A percentile compares a stretch with the other conserved stretches of the same genome.
Evolutionary conservation across 306 rosid genomes (phyloP).

Genomic region (Castanospermum australe): DNA sequence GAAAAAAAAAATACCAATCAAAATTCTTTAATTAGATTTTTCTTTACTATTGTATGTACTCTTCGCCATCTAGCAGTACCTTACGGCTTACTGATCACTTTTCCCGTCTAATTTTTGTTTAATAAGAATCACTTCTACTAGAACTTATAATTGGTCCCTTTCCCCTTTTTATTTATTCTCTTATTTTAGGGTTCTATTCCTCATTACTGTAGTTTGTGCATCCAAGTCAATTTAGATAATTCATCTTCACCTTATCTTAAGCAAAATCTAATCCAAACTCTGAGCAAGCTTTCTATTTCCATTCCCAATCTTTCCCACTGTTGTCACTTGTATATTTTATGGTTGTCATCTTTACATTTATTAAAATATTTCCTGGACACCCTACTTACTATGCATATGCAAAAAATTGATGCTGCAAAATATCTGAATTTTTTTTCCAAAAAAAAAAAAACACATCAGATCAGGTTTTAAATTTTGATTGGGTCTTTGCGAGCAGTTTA

Average conservation of each 20-base stretch:
- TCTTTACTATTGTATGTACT: neutral
- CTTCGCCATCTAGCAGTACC: neutral
- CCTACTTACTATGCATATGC: neutral
- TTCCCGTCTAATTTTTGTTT: neutral
- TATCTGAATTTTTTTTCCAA: neutral
- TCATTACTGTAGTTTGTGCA: neutral
- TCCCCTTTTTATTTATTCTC: neutral
- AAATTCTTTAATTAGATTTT: neutral
- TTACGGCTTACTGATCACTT: neutral
- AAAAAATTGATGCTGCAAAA: neutral
- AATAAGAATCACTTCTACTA: slow-evolving; percentile 14
- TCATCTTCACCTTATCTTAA: slow-evolving; percentile 16
- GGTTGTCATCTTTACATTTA: neutral
- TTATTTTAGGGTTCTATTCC: neutral
- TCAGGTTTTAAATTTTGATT: neutral
- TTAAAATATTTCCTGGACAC: neutral
- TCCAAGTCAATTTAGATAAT: neutral
- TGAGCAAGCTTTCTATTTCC: slow-evolving; percentile 5
- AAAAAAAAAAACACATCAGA: neutral
- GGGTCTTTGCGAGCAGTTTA: neutral
- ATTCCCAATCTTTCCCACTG: neutral
- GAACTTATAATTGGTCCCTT: neutral
- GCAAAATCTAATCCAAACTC: neutral
- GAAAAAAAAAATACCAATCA: neutral
- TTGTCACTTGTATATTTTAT: neutral